Base-by-base conservation (phyloP, 2,329 filamentous ascomycete species). In the Venturia carpophila region DNA sequence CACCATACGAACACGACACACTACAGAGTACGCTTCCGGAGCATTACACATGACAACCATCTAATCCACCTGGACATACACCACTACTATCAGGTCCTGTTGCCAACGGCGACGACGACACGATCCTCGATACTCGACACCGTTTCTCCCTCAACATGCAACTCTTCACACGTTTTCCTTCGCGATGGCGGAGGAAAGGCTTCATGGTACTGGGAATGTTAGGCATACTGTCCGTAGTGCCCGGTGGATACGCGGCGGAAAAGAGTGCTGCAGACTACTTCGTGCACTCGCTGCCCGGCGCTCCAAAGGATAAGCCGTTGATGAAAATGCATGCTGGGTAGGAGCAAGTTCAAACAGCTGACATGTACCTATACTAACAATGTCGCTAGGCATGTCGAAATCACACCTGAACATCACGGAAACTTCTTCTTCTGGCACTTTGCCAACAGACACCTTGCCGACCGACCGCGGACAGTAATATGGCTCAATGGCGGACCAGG, bases 401-500 rank as follows among this genome's bases (percentile, higher is more conserved):
- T 99, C 71, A 89, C 87, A 42, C 84, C 89, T 24, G 87, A 91
- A 69, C 84, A 89, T 75, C 91, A 97, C 74, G 93, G 91, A 70
- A 96, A 97, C 76, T 79, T 99, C 21, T 99, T 97, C 82, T 99
- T 99, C 81, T 99, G 94, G 94, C 91, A 97, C 73, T 97, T 90
- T 74, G 87, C 96, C 74, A 97, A 97, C 74, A 85, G 90, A 70
- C 94, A 99, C 75, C 96, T 99, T 70, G 93, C 92, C 66, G 90
- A 97, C 74, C 86, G 84, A 71, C 90, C 94, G 75, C 86, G 94
- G 66, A 96, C 92, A 2, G 89, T 99, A 13, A 87, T 99, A 72
- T 99, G 95, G 94, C 79, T 99, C 66, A 99, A 99, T 74, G 95
- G 94, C 64, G 95, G 94, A 0, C 94, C 94, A 1, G 94, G 95